Evolutionary conservation across 768 basidiomycete species (phyloP).

Genomic region (Tulasnella sp.): DNA sequence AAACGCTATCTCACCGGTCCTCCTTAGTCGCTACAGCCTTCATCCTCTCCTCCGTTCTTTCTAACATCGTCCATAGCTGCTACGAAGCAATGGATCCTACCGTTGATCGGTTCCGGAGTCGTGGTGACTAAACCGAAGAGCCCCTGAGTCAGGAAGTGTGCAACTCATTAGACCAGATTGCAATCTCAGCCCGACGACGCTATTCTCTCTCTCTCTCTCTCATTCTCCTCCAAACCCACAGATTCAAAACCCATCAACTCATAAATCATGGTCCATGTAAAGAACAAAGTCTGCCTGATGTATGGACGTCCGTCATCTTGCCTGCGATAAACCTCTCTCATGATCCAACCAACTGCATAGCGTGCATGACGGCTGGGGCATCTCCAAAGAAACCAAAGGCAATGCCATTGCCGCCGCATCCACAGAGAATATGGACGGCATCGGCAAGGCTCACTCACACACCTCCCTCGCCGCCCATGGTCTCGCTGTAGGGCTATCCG

Average conservation of each 20-base stretch:
- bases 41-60: neutral
- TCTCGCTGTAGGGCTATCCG: conserved; percentile 81
- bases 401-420: conserved; percentile 78
- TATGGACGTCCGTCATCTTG: conserved; percentile 32
- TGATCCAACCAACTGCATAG: conserved; percentile 28
- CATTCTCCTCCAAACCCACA: neutral
- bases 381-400: conserved; percentile 51
- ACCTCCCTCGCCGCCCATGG: conserved; percentile 74
- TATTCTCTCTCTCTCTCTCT: neutral
- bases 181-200: conserved; percentile 9
- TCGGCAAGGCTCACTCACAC: conserved; percentile 63
- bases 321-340: neutral
- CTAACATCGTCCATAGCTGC: too few relatives aligned
- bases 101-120: too few relatives aligned
- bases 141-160: neutral
- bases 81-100: too few relatives aligned
- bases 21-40: neutral
- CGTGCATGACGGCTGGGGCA: conserved; percentile 96
- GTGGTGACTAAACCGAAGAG: neutral
- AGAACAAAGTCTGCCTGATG: conserved; percentile 90
- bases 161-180: neutral
- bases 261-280: conserved; percentile 33
- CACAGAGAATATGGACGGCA: conserved; percentile 82
- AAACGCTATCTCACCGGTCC: neutral
- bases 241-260: neutral